Conservation (phyloP, 129 eudicot genomes). For the Flaveria trinervia region DNA sequence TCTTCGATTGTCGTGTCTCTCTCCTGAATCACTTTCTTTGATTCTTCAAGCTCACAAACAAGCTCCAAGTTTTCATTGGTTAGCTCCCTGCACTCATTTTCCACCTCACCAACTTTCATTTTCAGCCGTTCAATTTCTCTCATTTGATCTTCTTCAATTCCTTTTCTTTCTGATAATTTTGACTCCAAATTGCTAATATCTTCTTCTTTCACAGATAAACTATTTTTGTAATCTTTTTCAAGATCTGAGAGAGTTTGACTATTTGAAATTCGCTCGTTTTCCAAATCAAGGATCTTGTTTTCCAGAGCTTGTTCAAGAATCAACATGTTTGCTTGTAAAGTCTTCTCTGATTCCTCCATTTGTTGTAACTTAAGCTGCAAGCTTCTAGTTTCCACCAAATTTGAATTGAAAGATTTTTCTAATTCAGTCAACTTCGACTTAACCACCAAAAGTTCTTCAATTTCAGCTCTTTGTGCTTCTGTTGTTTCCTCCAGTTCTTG, state of each 20-base stretch:
- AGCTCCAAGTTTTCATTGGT: slow-evolving; percentile 70
- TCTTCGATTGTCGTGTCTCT: slow-evolving; percentile 45
- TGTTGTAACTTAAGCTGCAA: slow-evolving; percentile 49
- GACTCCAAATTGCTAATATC: slow-evolving; percentile 56
- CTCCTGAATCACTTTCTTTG: slow-evolving; percentile 38
- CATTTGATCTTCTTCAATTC: slow-evolving; percentile 40
- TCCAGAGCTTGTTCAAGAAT: slow-evolving; percentile 66
- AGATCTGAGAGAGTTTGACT: slow-evolving; percentile 36
- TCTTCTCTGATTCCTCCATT: slow-evolving; percentile 70
- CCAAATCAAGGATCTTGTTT: slow-evolving; percentile 48
- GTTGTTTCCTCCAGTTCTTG: slow-evolving; percentile 73
- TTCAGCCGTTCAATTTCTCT: slow-evolving; percentile 47
- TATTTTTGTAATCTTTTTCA: slow-evolving; percentile 50
- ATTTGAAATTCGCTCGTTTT: slow-evolving; percentile 42
- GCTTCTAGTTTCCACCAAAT: slow-evolving; percentile 51
- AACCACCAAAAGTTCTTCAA: slow-evolving; percentile 53
- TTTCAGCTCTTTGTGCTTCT: slow-evolving; percentile 64
- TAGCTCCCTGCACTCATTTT: slow-evolving; percentile 67
- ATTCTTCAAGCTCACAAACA: slow-evolving; percentile 58
- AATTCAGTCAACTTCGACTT: slow-evolving; percentile 38
- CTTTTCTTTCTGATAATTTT: slow-evolving; percentile 37
- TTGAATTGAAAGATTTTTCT: slow-evolving; percentile 40
- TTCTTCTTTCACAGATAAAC: slow-evolving; percentile 58
- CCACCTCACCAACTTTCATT: slow-evolving; percentile 56
- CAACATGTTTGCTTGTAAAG: slow-evolving; percentile 44